A percentile compares a stretch with the other conserved stretches of the same genome.
Conservation (phyloP, 768 basidiomycete genomes). For the Lentinula sp. region DNA sequence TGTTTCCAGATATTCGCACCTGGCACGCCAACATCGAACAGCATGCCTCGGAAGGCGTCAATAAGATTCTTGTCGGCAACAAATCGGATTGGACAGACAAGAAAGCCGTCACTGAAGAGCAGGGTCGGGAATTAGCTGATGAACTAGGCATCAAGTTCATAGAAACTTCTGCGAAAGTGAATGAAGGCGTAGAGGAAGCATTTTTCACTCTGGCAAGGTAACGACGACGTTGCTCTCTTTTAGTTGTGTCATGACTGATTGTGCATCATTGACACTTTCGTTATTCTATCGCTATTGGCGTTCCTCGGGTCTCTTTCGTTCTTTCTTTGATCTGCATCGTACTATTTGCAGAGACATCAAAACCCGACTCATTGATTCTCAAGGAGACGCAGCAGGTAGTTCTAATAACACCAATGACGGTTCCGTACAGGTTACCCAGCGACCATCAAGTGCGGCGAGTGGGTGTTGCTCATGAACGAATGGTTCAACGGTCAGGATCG, state of each 20-base stretch:
- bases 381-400: constrained; percentile 53
- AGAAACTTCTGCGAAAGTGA: constrained; percentile 96
- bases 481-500: neutral
- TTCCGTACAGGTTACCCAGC: constrained; percentile 63
- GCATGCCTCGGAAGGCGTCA: constrained; percentile 97
- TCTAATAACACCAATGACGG: constrained; percentile 39
- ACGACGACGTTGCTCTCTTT: constrained; percentile 17
- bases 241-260: neutral
- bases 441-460: constrained; percentile 33
- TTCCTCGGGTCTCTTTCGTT: neutral
- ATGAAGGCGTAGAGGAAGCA: constrained; percentile 97
- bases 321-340: neutral
- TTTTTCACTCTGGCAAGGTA: constrained; percentile 97
- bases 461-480: constrained; percentile 47
- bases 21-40: constrained; percentile 99
- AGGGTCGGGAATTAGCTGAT: constrained; percentile 86
- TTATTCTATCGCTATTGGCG: neutral
- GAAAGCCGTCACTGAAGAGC: constrained; percentile 84
- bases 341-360: constrained; percentile 79
- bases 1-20: constrained; percentile 80
- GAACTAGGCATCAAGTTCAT: constrained; percentile 96
- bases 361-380: constrained; percentile 92
- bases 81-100: constrained; percentile 99
- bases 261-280: neutral
- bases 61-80: constrained; percentile 99